Evolutionary conservation across 345 rosid species (phyloP).

Genomic region (Pistacia integerrima): DNA sequence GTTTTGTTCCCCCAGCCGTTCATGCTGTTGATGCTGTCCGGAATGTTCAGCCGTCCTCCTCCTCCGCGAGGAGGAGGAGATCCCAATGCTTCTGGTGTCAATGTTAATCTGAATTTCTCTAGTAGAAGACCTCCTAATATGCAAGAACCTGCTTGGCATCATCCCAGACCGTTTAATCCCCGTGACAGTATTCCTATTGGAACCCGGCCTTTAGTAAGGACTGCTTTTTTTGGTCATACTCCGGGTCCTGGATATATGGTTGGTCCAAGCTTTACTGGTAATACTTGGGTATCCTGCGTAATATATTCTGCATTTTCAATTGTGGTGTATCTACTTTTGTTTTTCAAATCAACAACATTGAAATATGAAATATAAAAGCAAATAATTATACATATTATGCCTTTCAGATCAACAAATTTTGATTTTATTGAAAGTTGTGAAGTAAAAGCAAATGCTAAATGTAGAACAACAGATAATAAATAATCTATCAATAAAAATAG

Average conservation of each 20-base stretch:
- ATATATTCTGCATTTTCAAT: not conserved
- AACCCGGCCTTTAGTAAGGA: conserved; percentile 65
- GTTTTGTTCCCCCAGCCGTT: conserved; percentile 58
- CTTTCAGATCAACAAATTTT: no score
- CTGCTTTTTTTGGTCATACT: conserved; percentile 61
- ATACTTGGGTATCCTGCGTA: conserved; percentile 24
- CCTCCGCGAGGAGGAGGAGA: conserved; percentile 36
- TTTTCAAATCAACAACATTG: no score
- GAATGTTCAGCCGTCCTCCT: conserved; percentile 50
- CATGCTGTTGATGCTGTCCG: conserved; percentile 35
- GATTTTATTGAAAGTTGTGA: no score
- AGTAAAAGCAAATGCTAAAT: no score
- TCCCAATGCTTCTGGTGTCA: conserved; percentile 44
- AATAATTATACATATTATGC: no score
- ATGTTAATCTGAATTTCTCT: conserved; percentile 18
- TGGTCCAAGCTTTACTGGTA: conserved; percentile 83
- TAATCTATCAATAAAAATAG: no score
- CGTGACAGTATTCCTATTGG: conserved; percentile 61
- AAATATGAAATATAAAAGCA: no score
- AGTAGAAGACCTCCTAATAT: conserved; percentile 54
- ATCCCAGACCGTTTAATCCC: conserved; percentile 54
- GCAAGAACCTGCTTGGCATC: conserved; percentile 66
- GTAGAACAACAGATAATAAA: no score
- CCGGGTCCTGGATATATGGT: conserved; percentile 84
- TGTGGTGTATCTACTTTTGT: no score